These are phyloP conservation scores for Pezizomycotina sp. DNA, from an alignment of 2,329 filamentous ascomycete genomes.

Conservation along the genomic window DNA sequence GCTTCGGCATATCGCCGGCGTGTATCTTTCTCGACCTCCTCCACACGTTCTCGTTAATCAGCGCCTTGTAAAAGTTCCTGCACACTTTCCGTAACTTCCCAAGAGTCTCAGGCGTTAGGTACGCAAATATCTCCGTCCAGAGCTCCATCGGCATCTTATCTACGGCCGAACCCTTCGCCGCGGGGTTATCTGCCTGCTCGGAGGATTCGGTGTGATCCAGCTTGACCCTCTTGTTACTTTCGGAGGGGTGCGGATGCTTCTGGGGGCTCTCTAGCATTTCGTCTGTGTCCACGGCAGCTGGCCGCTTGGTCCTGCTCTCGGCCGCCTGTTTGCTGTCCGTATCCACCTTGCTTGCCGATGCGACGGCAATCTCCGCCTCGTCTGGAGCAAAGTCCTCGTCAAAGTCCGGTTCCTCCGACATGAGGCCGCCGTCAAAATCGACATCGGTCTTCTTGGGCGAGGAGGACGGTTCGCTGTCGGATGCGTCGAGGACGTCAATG, in stretches of 20 bases:
- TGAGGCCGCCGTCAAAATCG: conserved; percentile 13
- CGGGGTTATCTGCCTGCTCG: not conserved
- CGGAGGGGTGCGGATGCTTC: too few species aligned
- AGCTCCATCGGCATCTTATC: conserved; percentile 1
- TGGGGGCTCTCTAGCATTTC: too few species aligned
- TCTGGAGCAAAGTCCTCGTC: conserved; percentile 18
- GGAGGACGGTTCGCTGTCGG: too few species aligned
- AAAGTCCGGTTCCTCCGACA: conserved; percentile 18
- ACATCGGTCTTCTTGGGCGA: too few species aligned
- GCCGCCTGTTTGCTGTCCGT: conserved; percentile 9
- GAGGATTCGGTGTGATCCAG: not conserved
- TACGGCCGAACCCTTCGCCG: not conserved
- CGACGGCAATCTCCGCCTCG: conserved; percentile 3
- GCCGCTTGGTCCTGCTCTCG: too few species aligned
- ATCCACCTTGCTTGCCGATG: conserved; percentile 4
- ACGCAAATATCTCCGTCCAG: conserved; percentile 18
- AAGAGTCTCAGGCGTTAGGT: conserved; percentile 10
- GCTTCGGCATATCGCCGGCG: conserved; percentile 51
- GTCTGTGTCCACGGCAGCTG: too few species aligned
- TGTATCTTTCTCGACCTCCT: conserved; percentile 20
- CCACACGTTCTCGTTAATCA: conserved; percentile 22
- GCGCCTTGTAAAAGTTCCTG: conserved; percentile 16
- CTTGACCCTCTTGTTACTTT: not conserved
- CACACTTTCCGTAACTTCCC: conserved; percentile 16
- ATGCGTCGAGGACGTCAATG: too few species aligned